Evolutionary conservation across 108 stramenopile genomes (phyloP), one percentile per base, ranked within the genome.

Genomic region (Fistulifera pelliculosa): DNA sequence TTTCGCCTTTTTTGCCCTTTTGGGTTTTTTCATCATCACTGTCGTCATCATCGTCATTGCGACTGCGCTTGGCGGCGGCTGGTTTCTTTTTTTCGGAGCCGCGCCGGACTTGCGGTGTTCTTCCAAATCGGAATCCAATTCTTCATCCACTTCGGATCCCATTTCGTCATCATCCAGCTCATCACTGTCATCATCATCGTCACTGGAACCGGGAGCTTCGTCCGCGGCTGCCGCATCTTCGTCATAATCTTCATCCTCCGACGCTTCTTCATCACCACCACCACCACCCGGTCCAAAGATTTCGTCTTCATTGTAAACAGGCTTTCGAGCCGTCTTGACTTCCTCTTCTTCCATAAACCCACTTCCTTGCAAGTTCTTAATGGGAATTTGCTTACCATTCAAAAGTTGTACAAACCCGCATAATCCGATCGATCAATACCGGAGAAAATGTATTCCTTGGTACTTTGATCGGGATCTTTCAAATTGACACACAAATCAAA

Each of bases 351-450:
- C 61, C 35, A 59, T 22, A 12, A 49, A 66, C 10, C 53, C 66
- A 14, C 26, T 43, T 23, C 71, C 85, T 61, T 94, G 75, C 50
- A 94, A 73, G 61, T 98, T 96, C 59, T 88, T 94, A 74, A 96
- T 94, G 28, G 71, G 71, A 49, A 99, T 86, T 49, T 81, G 80
- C 59, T 95, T 95, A 38, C 73, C 21, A 73, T 78, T 15, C 96
- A 57, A 66, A 96, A 97, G 66, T 82, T 77, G 72, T 91, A 82
- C 62, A 91, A 54, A 19, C 83, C 64, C 24, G 78, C 57, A 74
- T 90, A 93, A 73, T 94, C 89, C 41, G 85, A 73, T 49, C 90
- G 82, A 69, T 94, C 90, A 56, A 94, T 85, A 22, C 89, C 88
- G 15, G 79, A 79, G 57, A 90, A 91, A 38, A 75, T 86, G 74